Conservation (phyloP, 2,329 filamentous ascomycete species). For the Eutypa lata region DNA sequence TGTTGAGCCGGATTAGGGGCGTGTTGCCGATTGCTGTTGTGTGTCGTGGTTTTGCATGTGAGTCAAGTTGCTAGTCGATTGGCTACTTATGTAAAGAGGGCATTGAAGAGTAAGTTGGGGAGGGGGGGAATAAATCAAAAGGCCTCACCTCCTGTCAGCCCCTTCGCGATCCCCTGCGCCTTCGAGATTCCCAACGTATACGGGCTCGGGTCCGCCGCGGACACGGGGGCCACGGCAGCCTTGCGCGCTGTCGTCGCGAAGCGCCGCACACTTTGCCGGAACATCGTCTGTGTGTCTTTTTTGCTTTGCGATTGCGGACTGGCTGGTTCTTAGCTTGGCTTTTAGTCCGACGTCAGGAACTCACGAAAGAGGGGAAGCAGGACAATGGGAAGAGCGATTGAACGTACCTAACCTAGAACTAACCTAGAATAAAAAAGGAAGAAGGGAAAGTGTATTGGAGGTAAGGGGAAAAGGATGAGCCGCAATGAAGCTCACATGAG, state of each 20-base stretch:
- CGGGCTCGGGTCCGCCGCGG: slow-evolving; percentile 41
- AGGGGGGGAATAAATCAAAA: neutral
- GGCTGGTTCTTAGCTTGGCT: neutral
- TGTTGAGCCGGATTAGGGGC: slow-evolving; percentile 85
- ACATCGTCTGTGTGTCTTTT: slow-evolving; percentile 48
- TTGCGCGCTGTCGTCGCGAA: slow-evolving; percentile 61
- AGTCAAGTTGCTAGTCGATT: slow-evolving; percentile 8
- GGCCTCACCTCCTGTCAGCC: slow-evolving; percentile 73
- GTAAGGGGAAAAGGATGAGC: no score
- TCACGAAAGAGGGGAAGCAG: neutral
- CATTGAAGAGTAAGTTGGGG: neutral
- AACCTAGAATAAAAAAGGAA: neutral
- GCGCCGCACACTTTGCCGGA: slow-evolving; percentile 64
- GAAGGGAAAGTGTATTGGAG: no score
- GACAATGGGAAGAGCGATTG: neutral
- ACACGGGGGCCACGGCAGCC: slow-evolving; percentile 34
- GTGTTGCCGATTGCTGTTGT: slow-evolving; percentile 89
- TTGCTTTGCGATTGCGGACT: neutral
- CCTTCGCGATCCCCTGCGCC: slow-evolving; percentile 74
- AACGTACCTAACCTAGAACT: no score
- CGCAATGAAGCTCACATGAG: no score
- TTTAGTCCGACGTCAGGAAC: neutral
- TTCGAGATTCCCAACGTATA: slow-evolving; percentile 72
- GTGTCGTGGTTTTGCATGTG: no score
- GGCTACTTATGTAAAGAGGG: neutral